Evolutionary conservation across 1,284 basidiomycete species (phyloP).

Genomic region (Malassezia globosa): DNA sequence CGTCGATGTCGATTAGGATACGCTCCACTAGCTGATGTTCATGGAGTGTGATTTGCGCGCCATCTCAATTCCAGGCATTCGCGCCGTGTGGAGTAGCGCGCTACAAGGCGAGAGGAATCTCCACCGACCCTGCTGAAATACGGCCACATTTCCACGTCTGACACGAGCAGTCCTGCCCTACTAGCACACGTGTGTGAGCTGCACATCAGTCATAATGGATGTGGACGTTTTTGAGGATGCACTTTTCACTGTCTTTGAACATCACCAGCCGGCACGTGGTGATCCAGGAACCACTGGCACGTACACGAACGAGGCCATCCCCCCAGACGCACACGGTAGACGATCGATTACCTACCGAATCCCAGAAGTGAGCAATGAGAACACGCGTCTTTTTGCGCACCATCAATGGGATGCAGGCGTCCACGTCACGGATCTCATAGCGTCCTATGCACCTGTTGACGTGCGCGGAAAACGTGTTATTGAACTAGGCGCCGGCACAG

Average conservation of each 20-base stretch:
- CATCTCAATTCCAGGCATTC: too few species aligned
- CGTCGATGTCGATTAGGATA: too few species aligned
- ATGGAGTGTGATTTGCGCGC: too few species aligned
- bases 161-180: too few species aligned
- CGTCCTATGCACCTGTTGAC: slow-evolving; percentile 16
- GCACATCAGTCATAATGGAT: neutral
- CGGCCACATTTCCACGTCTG: too few species aligned
- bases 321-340: neutral
- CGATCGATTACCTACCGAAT: slow-evolving; percentile 23
- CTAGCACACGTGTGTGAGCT: too few species aligned
- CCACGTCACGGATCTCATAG: slow-evolving; percentile 29
- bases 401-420: slow-evolving; percentile 43
- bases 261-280: slow-evolving; percentile 35
- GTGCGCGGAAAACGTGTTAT: slow-evolving; percentile 23
- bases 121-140: too few species aligned
- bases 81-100: too few species aligned
- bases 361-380: slow-evolving; percentile 23
- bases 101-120: too few species aligned
- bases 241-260: slow-evolving; percentile 34
- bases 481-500: slow-evolving; percentile 38
- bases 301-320: slow-evolving; percentile 24
- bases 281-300: slow-evolving; percentile 27
- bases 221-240: slow-evolving; percentile 32
- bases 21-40: too few species aligned
- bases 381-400: slow-evolving; percentile 39